Evolutionary conservation across 2,329 filamentous ascomycete species (phyloP), one percentile per base, ranked within the genome.

Genomic region (Annulohypoxylon truncatum): DNA sequence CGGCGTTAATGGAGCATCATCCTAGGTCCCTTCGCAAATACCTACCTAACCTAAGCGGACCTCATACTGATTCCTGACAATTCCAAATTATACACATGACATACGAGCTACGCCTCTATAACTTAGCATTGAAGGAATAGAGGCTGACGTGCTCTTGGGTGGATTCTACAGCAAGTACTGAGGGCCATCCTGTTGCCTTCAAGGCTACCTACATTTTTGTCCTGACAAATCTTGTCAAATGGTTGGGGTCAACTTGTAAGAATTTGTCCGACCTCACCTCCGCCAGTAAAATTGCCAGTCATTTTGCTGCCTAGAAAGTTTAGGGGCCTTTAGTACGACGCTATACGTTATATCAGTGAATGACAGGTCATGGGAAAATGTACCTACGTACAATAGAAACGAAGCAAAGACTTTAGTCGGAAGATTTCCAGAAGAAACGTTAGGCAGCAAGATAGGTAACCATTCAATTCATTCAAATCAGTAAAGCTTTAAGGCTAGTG

Each of bases 1-100:
- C 46, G 24, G 51, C 31, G 38, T 67, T 40, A 13, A 26, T 47
- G 15, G 9, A 56, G 50, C 18, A 60, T 24, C 24, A 56, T 31
- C 29, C 52, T 42, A 35, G 55, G 20, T 52, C 40, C 29, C 42
- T 24, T n/a, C 10, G n/a, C 26, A 38, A 44, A n/a, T 33, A n/a
- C n/a, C n/a, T n/a, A n/a, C n/a, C n/a, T n/a, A n/a, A n/a, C n/a
- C n/a, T n/a, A 24, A 50, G 44, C 4, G 29, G n/a, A 28, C 12
- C 20, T 13, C 3, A 40, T 26, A 5, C 15, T 33, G 28, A 46
- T 13, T 38, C 44, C 50, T 18, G 52, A 18, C 12, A 35, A 29
- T 28, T 53, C n/a, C 48, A 44, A 15, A 35, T 31, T 20, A 15
- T 4, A 18, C 12, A 47, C 20, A 33, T 29, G 40, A 44, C n/a